These are phyloP conservation scores for Cyberlindnera subsufficiens DNA, from an alignment of 805 yeast genomes.

Conservation along the genomic window DNA sequence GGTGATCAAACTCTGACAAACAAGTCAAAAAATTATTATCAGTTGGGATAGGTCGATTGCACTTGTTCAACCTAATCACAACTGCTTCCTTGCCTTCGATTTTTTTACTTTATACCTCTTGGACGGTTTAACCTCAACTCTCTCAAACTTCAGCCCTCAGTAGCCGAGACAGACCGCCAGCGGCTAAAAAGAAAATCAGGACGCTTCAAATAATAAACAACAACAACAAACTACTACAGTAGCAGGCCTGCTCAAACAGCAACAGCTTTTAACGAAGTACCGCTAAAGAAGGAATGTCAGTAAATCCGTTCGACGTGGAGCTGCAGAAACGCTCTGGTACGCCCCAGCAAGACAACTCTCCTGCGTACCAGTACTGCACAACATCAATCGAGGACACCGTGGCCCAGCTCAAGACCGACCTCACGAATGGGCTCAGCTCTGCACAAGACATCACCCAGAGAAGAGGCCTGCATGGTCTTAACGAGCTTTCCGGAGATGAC, in stretches of 20 bases:
- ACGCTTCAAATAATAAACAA: too few species aligned
- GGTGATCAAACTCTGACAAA: too few species aligned
- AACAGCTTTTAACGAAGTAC: not conserved
- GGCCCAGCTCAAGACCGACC: slow-evolving; percentile 55
- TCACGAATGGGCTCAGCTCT: slow-evolving; percentile 53
- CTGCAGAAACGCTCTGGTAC: slow-evolving; percentile 9
- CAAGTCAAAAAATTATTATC: too few species aligned
- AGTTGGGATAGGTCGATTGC: too few species aligned
- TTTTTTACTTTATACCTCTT: too few species aligned
- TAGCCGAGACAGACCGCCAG: too few species aligned
- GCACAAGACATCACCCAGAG: slow-evolving; percentile 68
- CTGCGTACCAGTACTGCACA: slow-evolving; percentile 61
- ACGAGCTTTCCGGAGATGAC: slow-evolving; percentile 73
- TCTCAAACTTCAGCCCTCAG: too few species aligned
- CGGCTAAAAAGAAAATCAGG: too few species aligned
- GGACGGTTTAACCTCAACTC: too few species aligned
- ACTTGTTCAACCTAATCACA: too few species aligned
- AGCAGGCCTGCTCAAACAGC: not conserved
- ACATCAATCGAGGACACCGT: slow-evolving; percentile 63
- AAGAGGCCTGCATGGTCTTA: slow-evolving; percentile 70
- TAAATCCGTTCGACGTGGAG: slow-evolving; percentile 29
- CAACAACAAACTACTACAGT: not conserved
- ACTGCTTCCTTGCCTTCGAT: too few species aligned
- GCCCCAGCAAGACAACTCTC: slow-evolving; percentile 35
- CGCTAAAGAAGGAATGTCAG: not conserved